A percentile compares a stretch with the other conserved stretches of the same genome.
Evolutionary conservation across 23 red algal species (phyloP).

Genomic region (Agarophyton chilense): DNA sequence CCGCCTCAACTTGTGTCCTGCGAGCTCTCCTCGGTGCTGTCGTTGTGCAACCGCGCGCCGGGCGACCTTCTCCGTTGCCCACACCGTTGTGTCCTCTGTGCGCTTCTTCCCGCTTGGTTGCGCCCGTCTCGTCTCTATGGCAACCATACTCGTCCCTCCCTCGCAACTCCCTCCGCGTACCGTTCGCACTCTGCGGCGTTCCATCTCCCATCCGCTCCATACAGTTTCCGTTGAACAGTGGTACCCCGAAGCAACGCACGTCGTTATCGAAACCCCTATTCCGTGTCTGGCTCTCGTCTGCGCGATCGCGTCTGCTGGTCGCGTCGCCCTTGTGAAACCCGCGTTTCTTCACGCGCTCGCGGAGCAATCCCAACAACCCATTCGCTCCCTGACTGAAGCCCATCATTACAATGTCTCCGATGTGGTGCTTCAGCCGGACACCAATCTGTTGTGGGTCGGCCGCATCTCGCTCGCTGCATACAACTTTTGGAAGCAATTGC

Average conservation of each 20-base stretch:
- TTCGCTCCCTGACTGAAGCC: neutral
- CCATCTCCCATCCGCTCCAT: neutral
- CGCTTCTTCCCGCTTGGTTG: neutral
- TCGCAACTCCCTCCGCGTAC: neutral
- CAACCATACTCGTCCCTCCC: neutral
- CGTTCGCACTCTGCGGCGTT: neutral
- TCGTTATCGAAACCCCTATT: neutral
- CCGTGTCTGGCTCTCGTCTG: neutral
- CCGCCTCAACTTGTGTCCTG: too few species aligned
- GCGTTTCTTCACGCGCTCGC: neutral
- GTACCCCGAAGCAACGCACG: neutral
- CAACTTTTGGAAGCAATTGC: constrained; percentile 3
- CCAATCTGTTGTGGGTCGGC: constrained; percentile 28
- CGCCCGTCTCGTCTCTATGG: neutral
- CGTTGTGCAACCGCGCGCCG: too few species aligned
- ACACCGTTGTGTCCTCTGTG: too few species aligned
- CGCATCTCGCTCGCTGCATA: constrained; percentile 16
- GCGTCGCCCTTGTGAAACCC: neutral
- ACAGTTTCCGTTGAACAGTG: neutral
- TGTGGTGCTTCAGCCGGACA: neutral
- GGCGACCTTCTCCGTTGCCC: too few species aligned
- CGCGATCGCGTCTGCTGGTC: neutral
- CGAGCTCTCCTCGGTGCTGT: too few species aligned
- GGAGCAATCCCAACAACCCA: neutral
- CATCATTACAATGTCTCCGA: neutral